A percentile compares a stretch with the other conserved stretches of the same genome.
Evolutionary conservation across 345 rosid genomes (phyloP).

Genomic region (Melastoma malabathricum): DNA sequence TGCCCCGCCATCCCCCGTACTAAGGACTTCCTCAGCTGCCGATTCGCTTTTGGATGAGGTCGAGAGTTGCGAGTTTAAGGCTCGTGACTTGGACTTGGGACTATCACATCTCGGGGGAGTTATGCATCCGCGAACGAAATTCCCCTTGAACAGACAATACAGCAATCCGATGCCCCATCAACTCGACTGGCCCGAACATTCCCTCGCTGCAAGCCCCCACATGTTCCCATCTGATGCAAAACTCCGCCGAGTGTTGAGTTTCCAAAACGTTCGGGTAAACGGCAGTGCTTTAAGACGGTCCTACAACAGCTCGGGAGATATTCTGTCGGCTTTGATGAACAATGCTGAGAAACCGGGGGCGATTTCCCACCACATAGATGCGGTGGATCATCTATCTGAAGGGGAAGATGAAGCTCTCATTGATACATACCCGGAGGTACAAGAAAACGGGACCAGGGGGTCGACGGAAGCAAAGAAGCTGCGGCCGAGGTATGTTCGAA

Average conservation of each 20-base stretch:
- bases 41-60: slow-evolving; percentile 49
- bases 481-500: slow-evolving; percentile 47
- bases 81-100: slow-evolving; percentile 14
- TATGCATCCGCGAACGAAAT: slow-evolving; percentile 18
- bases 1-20: slow-evolving; percentile 85
- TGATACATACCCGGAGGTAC: slow-evolving; percentile 20
- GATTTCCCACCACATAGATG: slow-evolving; percentile 22
- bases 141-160: slow-evolving; percentile 29
- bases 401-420: slow-evolving; percentile 36
- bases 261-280: slow-evolving; percentile 20
- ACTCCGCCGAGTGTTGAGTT: slow-evolving; percentile 46
- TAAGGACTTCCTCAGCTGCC: slow-evolving; percentile 58
- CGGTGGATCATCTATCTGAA: slow-evolving; percentile 25
- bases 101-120: slow-evolving; percentile 14
- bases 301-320: slow-evolving; percentile 53
- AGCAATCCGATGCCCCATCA: slow-evolving; percentile 21
- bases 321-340: slow-evolving; percentile 30
- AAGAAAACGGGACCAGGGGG: slow-evolving; percentile 5
- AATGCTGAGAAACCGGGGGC: slow-evolving; percentile 27
- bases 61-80: slow-evolving; percentile 30
- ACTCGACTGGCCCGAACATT: slow-evolving; percentile 81
- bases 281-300: slow-evolving; percentile 46
- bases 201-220: slow-evolving; percentile 62
- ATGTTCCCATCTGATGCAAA: slow-evolving; percentile 40
- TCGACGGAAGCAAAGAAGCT: slow-evolving; percentile 14